Conservation (phyloP, 208 protist genomes). For the Novymonas esmeraldas region DNA sequence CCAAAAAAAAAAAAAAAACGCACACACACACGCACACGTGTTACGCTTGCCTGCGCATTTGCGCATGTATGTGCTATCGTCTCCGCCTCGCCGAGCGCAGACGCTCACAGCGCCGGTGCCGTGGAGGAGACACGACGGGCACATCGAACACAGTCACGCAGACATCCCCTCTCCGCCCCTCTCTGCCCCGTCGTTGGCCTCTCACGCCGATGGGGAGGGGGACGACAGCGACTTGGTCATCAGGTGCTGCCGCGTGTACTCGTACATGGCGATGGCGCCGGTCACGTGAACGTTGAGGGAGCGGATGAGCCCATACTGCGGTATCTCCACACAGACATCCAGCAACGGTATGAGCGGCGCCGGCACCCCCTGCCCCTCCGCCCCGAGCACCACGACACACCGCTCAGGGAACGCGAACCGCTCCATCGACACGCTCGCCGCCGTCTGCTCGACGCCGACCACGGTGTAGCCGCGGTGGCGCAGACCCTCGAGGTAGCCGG, state of each 20-base stretch:
- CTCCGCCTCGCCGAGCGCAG: too few relatives aligned
- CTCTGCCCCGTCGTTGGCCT: background rate
- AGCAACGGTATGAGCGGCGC: conserved; percentile 73
- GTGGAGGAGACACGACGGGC: too few relatives aligned
- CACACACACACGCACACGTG: background rate
- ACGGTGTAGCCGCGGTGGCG: conserved; percentile 83
- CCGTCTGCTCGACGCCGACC: conserved; percentile 91
- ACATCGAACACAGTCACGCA: too few relatives aligned
- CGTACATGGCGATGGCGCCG: conserved; percentile 89
- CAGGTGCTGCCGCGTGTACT: conserved; percentile 88
- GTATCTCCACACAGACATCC: conserved; percentile 92
- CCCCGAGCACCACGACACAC: conserved; percentile 79
- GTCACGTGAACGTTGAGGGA: conserved; percentile 94
- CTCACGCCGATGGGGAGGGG: background rate
- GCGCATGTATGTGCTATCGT: too few relatives aligned
- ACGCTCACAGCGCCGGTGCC: too few relatives aligned
- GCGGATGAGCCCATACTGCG: conserved; percentile 91
- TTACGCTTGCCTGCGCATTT: too few relatives aligned
- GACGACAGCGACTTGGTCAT: conserved; percentile 49
- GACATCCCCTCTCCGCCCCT: too few relatives aligned
- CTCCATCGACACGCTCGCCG: conserved; percentile 75
- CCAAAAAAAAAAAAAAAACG: background rate
- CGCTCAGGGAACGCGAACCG: conserved; percentile 70
- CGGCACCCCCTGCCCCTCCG: conserved; percentile 90
- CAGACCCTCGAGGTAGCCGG: conserved; percentile 59